A percentile compares a stretch with the other conserved stretches of the same genome.
These are phyloP conservation scores for Plectranthus barbatus DNA, from an alignment of 257 asterid species.

Conservation along the genomic window DNA sequence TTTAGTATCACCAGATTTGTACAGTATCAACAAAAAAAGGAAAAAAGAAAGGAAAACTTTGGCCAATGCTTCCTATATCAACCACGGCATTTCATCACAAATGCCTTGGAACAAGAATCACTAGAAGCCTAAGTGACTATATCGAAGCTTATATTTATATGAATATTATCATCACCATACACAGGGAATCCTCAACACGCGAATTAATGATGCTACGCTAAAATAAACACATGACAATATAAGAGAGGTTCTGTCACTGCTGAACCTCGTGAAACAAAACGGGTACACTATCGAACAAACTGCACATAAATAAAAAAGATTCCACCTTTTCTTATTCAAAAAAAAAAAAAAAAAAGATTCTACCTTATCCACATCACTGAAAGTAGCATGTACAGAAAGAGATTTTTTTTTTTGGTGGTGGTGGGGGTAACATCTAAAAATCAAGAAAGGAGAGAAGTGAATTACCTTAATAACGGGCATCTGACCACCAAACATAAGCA, in stretches of 20 bases:
- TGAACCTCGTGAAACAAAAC: neutral
- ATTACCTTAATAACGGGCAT: slow-evolving; percentile 71
- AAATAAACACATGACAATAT: neutral
- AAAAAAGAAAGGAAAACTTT: neutral
- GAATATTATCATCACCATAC: neutral
- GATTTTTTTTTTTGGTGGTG: neutral
- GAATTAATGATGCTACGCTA: neutral
- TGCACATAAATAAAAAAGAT: too few relatives aligned
- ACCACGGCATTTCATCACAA: neutral
- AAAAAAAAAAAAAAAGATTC: neutral
- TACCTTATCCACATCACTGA: neutral
- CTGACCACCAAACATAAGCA: slow-evolving; percentile 84
- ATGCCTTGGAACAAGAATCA: neutral
- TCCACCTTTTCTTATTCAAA: too few relatives aligned
- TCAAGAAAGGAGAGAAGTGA: neutral
- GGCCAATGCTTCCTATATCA: neutral
- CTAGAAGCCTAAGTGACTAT: neutral
- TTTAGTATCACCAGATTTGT: neutral
- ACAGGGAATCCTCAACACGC: neutral
- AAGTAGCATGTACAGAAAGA: neutral
- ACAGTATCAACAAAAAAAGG: neutral
- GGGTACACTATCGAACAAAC: neutral
- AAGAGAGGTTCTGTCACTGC: neutral
- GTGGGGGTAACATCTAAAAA: neutral
- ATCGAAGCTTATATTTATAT: neutral